Conservation (phyloP, 108 stramenopile species). For the Nitzschia sp. region DNA sequence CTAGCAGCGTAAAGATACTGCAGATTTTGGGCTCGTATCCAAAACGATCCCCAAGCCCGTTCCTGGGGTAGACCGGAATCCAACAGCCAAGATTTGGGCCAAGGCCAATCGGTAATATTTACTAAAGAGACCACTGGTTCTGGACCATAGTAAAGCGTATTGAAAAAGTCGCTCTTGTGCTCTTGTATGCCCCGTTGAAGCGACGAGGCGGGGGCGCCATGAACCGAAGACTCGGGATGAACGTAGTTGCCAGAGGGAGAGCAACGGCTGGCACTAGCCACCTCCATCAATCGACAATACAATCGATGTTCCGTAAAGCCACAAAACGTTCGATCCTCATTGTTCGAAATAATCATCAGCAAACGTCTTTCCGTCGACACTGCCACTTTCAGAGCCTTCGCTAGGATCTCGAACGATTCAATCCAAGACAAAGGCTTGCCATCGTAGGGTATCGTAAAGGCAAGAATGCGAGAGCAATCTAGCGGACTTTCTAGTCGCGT, state of each 20-base stretch:
- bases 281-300: neutral
- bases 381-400: constrained; percentile 10
- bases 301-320: neutral
- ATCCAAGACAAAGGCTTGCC: constrained; percentile 1
- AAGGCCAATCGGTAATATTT: neutral
- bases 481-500: neutral
- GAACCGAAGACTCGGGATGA: neutral
- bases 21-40: constrained; percentile 4
- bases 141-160: constrained; percentile 1
- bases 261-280: neutral
- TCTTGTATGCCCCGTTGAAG: neutral
- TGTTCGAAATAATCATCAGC: neutral
- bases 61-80: constrained; percentile 9
- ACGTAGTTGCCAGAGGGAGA: neutral
- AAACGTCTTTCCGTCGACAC: constrained; percentile 13
- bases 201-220: no score
- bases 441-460: neutral
- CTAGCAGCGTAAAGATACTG: neutral
- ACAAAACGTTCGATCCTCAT: neutral
- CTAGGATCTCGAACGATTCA: constrained; percentile 5
- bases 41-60: constrained; percentile 15
- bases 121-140: neutral
- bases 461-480: neutral
- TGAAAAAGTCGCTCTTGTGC: constrained; percentile 8
- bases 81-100: constrained; percentile 17